A percentile compares a stretch with the other conserved stretches of the same genome.
Evolutionary conservation across 208 protist genomes (phyloP).

Genomic region (Jaenimonas drosophilae): DNA sequence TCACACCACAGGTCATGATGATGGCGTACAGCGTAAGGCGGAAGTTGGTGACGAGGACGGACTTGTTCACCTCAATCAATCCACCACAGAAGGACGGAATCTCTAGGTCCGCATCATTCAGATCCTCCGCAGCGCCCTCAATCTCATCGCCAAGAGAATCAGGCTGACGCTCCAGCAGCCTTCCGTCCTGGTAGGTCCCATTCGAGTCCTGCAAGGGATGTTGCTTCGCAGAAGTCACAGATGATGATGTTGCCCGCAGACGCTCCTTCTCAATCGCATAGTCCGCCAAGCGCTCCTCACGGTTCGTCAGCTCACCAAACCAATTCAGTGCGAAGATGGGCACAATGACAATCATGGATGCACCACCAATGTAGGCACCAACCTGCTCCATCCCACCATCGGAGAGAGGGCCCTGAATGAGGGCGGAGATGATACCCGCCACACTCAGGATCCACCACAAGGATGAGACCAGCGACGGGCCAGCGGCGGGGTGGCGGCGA

Average conservation of each 20-base stretch:
- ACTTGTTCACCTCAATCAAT: slow-evolving; percentile 3
- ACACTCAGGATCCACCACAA: slow-evolving; percentile 26
- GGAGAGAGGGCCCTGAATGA: slow-evolving; percentile 29
- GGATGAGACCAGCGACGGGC: slow-evolving; percentile 31
- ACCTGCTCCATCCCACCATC: slow-evolving; percentile 14
- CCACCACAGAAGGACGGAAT: slow-evolving; percentile 7
- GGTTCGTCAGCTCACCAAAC: slow-evolving; percentile 31
- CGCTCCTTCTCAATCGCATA: not conserved
- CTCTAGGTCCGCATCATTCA: slow-evolving; percentile 1
- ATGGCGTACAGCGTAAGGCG: slow-evolving; percentile 1
- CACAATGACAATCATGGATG: slow-evolving; percentile 10
- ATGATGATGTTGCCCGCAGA: too few relatives aligned
- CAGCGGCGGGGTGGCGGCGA: slow-evolving; percentile 10
- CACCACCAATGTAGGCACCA: slow-evolving; percentile 17
- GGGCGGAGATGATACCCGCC: slow-evolving; percentile 20
- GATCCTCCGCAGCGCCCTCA: not conserved
- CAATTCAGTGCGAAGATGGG: slow-evolving; percentile 37
- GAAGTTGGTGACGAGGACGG: slow-evolving; percentile 1
- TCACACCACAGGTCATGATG: slow-evolving; percentile 2
- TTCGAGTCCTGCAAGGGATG: too few relatives aligned
- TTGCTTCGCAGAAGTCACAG: too few relatives aligned
- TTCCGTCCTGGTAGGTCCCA: too few relatives aligned
- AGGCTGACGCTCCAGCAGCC: not conserved
- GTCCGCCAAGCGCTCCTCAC: slow-evolving; percentile 19
- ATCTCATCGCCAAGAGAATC: slow-evolving; percentile 1